phyloP scores from a whole-genome alignment of 495 filamentous ascomycete genomes.

The Penicillium ochrochloron region DNA sequence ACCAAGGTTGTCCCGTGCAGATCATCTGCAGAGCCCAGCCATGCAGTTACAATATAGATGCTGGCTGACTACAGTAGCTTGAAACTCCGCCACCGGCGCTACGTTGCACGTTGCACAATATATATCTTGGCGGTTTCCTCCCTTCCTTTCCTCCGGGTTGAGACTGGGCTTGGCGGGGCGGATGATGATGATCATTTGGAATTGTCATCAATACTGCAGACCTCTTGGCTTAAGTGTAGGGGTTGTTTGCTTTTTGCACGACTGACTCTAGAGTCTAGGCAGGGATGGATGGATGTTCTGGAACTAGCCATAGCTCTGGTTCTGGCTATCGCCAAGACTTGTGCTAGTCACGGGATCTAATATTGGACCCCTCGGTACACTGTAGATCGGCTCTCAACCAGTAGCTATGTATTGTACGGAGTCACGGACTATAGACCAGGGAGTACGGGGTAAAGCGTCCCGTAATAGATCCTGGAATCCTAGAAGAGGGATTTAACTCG shows the following conservation, averaged over 20 bases:
- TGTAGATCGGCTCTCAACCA: neutral
- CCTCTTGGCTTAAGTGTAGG: neutral
- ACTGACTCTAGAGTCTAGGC: no score
- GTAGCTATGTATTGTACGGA: neutral
- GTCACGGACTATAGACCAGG: neutral
- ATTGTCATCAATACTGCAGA: neutral
- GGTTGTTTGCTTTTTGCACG: neutral
- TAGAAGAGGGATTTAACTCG: neutral
- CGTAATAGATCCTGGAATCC: neutral
- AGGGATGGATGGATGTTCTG: no score
- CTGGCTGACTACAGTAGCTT: neutral
- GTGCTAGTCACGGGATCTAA: neutral
- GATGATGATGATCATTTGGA: neutral
- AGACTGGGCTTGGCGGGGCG: slow-evolving; percentile 5
- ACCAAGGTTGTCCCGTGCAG: slow-evolving; percentile 5
- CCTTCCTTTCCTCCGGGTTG: neutral
- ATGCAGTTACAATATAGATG: neutral
- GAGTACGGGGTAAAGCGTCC: neutral
- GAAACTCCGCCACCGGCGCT: slow-evolving; percentile 2
- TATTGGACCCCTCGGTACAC: neutral
- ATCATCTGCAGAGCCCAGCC: slow-evolving; percentile 10
- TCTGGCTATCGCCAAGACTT: neutral
- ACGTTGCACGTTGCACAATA: neutral
- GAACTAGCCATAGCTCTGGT: neutral
- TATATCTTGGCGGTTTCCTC: neutral